Evolutionary conservation across 306 rosid genomes (phyloP), one percentile per base, ranked within the genome.

Genomic region (Fragaria ananassa): DNA sequence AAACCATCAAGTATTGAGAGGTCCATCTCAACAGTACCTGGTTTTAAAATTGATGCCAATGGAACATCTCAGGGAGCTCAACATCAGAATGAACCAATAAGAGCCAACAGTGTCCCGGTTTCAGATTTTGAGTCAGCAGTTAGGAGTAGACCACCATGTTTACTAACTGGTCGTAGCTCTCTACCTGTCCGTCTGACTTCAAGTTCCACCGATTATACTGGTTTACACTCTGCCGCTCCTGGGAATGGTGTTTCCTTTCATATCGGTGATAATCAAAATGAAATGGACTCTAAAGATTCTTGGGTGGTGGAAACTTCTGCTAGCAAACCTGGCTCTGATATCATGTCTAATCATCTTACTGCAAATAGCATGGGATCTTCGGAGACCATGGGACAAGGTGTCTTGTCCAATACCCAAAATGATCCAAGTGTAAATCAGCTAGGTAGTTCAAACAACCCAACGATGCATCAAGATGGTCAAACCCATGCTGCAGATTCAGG

Each of bases 21-120:
- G 85, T 96, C 98, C 85, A 93, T 96, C 85, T 96, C 98, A 78
- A 82, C 87, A 11, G 97, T 96, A 65, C 93, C 96, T 81, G 90
- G 90, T 76, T 89, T 91, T 56, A 49, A 82, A 76, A 51, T 74
- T 74, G 71, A 78, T 66, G 81, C 80, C 68, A 79, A 44, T 74
- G 88, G 80, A 71, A 89, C 78, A 79, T 77, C 87, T 71, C 87
- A 65, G 70, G 88, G 74, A 45, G 80, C 64, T 65, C 80, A 80
- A 83, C 78, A 78, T 50, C 70, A 41, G 67, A 69, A 53, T 62
- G 93, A 80, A 83, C 86, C 86, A 34, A 78, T 14, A 68, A 86
- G 89, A 91, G 78, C 88, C 57, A 82, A 54, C 72, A 87, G 93
- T 78, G 82, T 78, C 81, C 81, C 91, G 17, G 45, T 58, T 46